Base-by-base conservation (phyloP, 2,329 filamentous ascomycete species). In the Ophiostoma pallidulum region DNA sequence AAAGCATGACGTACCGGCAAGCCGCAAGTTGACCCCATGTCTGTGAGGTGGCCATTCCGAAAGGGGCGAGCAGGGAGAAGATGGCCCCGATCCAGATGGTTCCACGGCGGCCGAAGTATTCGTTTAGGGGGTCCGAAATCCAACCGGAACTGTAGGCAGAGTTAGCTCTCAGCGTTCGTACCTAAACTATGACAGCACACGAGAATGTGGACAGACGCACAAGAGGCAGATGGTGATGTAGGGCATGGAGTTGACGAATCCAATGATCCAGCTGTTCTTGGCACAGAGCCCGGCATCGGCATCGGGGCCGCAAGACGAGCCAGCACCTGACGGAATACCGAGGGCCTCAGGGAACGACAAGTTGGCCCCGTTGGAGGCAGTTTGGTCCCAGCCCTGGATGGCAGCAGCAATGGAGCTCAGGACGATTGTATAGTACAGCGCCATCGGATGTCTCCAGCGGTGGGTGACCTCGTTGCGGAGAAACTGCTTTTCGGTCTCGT, bases 11-110 rank as follows among this genome's bases (percentile, higher is more conserved):
- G 5, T 40, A 46, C 43, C 52, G 79, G 41, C 79, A 81, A 36
- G 77, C 71, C 50, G 92, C 73, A 54, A 89, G 75, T 57, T 86
- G 77, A 60, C 70, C 72, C 84, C 85, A 91, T 0, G 74, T 80
- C 52, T 84, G 77, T 46, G 80, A 78, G 54, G 87, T 84, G 0
- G 77, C 84, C 45, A 75, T 79, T n/a, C 80, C 83, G 52, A 89
- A 77, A 2, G 83, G 51, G 2, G 83, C 72, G 59, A 84, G 72
- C 26, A 86, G 66, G 58, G 82, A 84, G 59, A 90, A 81, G 52
- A 84, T 75, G 39, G 83, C 86, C 6, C 85, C 80, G 48, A 86
- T 66, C 63, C 88, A 90, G 53, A 91, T 89, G 16, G 80, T 82
- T 24, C 69, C 69, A 7, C 71, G 65, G 10, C 71, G 69, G 8